Base-by-base conservation (phyloP, 805 yeast genomes). In the Teunomyces cretensis region DNA sequence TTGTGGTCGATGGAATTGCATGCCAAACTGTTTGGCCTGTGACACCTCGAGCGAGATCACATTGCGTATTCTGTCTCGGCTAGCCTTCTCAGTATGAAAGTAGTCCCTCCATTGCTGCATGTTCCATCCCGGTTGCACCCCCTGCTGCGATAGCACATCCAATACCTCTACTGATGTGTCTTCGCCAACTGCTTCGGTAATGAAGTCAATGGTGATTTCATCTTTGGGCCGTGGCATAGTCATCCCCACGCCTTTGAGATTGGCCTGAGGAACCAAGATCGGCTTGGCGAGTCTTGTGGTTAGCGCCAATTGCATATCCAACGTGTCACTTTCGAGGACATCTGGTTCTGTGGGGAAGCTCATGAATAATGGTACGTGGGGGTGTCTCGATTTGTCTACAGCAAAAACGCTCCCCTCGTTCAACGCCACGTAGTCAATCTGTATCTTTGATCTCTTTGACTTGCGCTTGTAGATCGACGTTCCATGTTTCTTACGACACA, bases 91-190 rank as follows among this genome's bases (percentile, higher is more conserved):
- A 1, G 70, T 58, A 19, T 71, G 62, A 62, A 81, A 88, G 61
- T 89, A 90, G 30, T 85, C 83, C 44, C 81, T 67, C 96, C 97
- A 90, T 48, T 70, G 73, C 1, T 75, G 75, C 69, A 89, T 62
- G 14, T 76, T 73, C 96, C 96, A 89, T 9, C 76, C 75, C 0
- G 83, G 80, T 9, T 71, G 57, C 22, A 70, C 72, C 31, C 80
- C 76, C 44, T 84, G 84, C 56, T 90, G 97, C 0, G 95, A 83
- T 16, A 86, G 72, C 3, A 88, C 96, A 60, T 90, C 96, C 92
- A 90, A 88, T 1, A 90, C 96, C 44, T 88, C 95, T 1, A 90
- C 76, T 1, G 75, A 76, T 3, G 67, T 65, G 31, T 82, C 85
- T 4, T 65, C 76, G 0, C 96, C 96, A 22, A 88, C 75, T 9